A percentile compares a stretch with the other conserved stretches of the same genome.
These are phyloP conservation scores for Cenchrus americanus DNA, from an alignment of 176 grass and related monocot genomes.

Conservation along the genomic window DNA sequence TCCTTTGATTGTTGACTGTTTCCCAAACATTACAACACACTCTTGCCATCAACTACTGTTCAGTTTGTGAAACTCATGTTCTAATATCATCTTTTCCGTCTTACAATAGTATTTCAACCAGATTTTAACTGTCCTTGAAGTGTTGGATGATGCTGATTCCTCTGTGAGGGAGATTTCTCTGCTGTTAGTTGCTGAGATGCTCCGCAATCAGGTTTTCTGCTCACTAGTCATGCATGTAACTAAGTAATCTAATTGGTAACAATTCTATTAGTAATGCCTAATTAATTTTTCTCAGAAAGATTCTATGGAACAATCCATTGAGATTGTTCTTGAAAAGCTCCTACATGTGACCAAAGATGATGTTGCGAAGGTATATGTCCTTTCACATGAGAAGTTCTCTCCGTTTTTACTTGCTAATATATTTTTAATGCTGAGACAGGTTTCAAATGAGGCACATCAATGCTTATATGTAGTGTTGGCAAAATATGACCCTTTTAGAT, in stretches of 20 bases:
- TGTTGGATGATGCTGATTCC: constrained; percentile 78
- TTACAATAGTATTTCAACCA: constrained; percentile 87
- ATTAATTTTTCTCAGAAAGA: constrained; percentile 64
- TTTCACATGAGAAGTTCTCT: constrained; percentile 4
- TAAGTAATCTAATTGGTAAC: constrained; percentile 10
- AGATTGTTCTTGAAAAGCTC: constrained; percentile 93
- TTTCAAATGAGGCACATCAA: constrained; percentile 83
- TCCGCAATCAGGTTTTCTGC: constrained; percentile 77
- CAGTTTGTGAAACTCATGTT: constrained; percentile 10
- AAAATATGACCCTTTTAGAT: constrained; percentile 83
- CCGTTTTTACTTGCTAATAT: constrained; percentile 8
- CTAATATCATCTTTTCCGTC: constrained; percentile 40
- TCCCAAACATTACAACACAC: not conserved
- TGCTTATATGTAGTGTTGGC: constrained; percentile 65
- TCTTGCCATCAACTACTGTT: constrained; percentile 6
- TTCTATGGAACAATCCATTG: constrained; percentile 77
- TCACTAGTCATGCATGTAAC: constrained; percentile 23
- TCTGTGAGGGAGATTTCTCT: constrained; percentile 69
- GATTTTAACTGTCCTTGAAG: constrained; percentile 77
- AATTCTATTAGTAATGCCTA: constrained; percentile 26
- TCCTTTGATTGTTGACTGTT: not conserved
- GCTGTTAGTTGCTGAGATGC: constrained; percentile 73
- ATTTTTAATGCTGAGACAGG: constrained; percentile 55
- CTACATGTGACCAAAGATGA: constrained; percentile 72
- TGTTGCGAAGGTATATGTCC: constrained; percentile 60